phyloP scores from a whole-genome alignment of 2,329 filamentous ascomycete species.

The Sarocladiaceae sp. region DNA sequence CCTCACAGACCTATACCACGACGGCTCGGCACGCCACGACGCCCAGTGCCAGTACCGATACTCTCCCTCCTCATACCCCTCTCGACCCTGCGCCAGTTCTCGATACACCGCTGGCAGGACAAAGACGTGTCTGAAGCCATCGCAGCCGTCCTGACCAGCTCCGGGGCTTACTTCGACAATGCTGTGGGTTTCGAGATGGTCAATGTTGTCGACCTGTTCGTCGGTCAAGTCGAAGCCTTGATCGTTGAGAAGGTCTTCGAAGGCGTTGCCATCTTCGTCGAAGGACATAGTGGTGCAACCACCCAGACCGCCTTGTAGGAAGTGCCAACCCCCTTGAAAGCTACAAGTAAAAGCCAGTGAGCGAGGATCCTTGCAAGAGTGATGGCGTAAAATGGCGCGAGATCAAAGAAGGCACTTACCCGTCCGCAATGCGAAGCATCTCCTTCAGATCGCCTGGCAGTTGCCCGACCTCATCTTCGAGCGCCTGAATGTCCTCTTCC shows the following conservation, averaged over 20 bases:
- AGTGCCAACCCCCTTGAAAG: conserved; percentile 6
- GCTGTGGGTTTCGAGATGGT: neutral
- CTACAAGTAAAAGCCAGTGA: neutral
- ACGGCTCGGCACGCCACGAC: neutral
- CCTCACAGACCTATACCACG: neutral
- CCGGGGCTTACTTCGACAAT: neutral
- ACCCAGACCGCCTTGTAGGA: conserved; percentile 1
- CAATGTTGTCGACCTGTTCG: neutral
- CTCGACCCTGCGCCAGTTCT: neutral
- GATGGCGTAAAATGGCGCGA: neutral
- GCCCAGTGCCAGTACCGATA: neutral
- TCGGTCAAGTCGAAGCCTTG: neutral
- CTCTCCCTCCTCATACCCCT: neutral
- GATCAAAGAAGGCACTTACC: neutral
- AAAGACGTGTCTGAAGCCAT: neutral
- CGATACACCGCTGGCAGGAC: neutral
- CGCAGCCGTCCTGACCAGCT: neutral
- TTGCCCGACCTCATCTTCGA: neutral
- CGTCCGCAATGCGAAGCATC: neutral
- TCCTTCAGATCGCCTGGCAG: conserved; percentile 3
- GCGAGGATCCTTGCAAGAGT: neutral
- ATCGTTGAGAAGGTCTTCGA: neutral
- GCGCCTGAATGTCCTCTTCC: neutral
- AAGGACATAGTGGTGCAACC: neutral
- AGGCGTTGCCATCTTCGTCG: neutral